These are phyloP conservation scores for Nasturtium officinale DNA, from an alignment of 345 rosid genomes.

Conservation along the genomic window DNA sequence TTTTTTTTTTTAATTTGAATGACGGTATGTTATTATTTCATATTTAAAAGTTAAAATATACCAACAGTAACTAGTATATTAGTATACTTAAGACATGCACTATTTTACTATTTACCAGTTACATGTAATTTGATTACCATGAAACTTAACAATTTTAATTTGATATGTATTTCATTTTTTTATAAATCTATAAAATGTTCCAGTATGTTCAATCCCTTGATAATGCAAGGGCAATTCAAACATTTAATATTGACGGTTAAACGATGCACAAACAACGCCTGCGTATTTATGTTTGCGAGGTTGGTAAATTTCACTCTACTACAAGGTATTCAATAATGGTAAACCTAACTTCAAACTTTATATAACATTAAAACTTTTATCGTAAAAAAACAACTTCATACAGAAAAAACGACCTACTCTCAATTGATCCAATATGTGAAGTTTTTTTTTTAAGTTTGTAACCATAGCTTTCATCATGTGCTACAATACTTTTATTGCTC, in stretches of 20 bases:
- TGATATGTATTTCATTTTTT: neutral
- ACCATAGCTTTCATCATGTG: slow-evolving; percentile 41
- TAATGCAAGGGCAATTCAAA: neutral
- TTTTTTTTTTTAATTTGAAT: too few relatives aligned
- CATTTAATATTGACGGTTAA: neutral
- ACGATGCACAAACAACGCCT: slow-evolving; percentile 10
- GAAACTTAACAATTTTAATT: neutral
- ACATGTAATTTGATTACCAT: neutral
- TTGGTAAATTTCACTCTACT: slow-evolving; percentile 36
- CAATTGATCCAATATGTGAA: slow-evolving; percentile 22
- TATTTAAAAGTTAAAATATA: too few relatives aligned
- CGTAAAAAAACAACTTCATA: slow-evolving; percentile 20
- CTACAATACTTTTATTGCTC: slow-evolving; percentile 3
- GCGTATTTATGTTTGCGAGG: neutral
- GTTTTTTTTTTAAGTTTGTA: slow-evolving; percentile 33
- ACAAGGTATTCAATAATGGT: slow-evolving; percentile 26
- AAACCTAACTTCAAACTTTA: slow-evolving; percentile 42
- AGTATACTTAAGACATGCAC: neutral
- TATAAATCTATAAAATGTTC: neutral
- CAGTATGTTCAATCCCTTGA: neutral
- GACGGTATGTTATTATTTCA: too few relatives aligned
- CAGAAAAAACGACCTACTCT: slow-evolving; percentile 39
- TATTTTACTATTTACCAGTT: neutral
- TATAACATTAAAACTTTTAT: neutral
- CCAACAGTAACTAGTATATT: too few relatives aligned